Base-by-base conservation (phyloP, 768 basidiomycete species). In the Lepiota brunneoincarnata region DNA sequence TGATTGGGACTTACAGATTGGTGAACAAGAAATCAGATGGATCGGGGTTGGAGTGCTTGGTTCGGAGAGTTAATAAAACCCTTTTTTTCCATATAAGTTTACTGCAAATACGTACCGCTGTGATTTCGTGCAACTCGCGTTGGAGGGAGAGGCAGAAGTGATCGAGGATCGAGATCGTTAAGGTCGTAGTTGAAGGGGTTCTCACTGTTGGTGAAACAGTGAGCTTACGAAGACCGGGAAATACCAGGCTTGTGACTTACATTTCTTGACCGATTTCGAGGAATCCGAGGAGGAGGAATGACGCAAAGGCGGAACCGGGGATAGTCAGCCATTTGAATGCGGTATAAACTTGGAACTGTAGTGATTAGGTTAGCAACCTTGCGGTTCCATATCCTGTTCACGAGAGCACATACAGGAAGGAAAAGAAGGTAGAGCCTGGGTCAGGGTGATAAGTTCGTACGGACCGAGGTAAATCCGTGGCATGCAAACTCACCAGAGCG, bases 101-200 rank as follows among this genome's bases (percentile, higher is more conserved):
- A n/a, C n/a, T n/a, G n/a, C 45, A 44, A 40, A 26, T 20, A 71
- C 83, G 49, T 66, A 87, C 84, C 58, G 82, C 80, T 10, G 86
- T 87, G 64, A 91, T 83, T 64, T 87, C 82, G 56, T 86, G 81
- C 6, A 91, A 70, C 62, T 89, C 87, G 31, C 82, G 74, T 59
- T 84, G 81, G 59, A 91, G 79, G 23, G 78, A 69, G 18, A 83
- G 69, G 63, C 86, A 87, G 77, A 87, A 89, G 53, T 73, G 67
- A 66, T 90, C 87, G 26, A 89, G 74, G n/a, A 64, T 85, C 82
- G 28, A 86, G 74, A 73, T 87, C 84, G 60, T 86, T 86, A 60
- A 78, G 63, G 59, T 86, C 84, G 60, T 85, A 86, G 61, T 80
- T 79, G 75, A 86, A 85, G 0, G 84, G 83, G 61, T 85, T 84